Percentiles rank a stretch among this genome's conserved stretches.
phyloP scores from a whole-genome alignment of 345 rosid species.

The Citrus mangshanensis region DNA sequence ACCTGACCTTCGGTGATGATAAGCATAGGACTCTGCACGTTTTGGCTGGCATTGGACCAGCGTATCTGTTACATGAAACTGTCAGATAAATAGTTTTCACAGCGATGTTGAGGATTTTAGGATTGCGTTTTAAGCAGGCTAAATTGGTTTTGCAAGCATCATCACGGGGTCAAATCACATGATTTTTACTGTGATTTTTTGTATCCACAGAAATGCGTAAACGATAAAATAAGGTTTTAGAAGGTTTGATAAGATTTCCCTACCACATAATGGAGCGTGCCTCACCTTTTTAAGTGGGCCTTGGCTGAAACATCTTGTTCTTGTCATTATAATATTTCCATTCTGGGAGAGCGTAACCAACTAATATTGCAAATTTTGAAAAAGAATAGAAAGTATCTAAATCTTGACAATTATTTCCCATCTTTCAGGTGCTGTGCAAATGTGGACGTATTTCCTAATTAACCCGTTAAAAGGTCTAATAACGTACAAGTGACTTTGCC shows the following conservation, averaged over 20 bases:
- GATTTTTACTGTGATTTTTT: neutral
- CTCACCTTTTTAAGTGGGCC: slow-evolving; percentile 24
- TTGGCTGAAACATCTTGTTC: slow-evolving; percentile 19
- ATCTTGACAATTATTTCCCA: slow-evolving; percentile 7
- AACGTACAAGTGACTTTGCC: neutral
- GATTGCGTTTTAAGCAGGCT: neutral
- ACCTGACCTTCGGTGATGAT: slow-evolving; percentile 16
- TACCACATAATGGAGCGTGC: slow-evolving; percentile 26
- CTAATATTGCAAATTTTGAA: neutral
- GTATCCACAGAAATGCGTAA: neutral
- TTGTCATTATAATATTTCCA: slow-evolving; percentile 6
- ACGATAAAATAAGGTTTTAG: slow-evolving; percentile 8
- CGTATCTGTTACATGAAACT: neutral
- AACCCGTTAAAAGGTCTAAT: neutral
- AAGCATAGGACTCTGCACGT: neutral
- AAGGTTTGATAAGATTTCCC: slow-evolving; percentile 26
- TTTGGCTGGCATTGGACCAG: neutral
- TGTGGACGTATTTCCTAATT: slow-evolving; percentile 3
- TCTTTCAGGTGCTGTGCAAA: slow-evolving; percentile 5
- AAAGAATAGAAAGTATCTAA: neutral
- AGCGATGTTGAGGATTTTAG: neutral
- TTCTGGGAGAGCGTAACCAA: slow-evolving; percentile 2
- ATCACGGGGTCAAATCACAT: neutral
- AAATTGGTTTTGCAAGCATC: neutral
- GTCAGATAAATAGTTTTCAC: neutral